Evolutionary conservation across 129 eudicot genomes (phyloP).

Genomic region (Calendula officinalis): DNA sequence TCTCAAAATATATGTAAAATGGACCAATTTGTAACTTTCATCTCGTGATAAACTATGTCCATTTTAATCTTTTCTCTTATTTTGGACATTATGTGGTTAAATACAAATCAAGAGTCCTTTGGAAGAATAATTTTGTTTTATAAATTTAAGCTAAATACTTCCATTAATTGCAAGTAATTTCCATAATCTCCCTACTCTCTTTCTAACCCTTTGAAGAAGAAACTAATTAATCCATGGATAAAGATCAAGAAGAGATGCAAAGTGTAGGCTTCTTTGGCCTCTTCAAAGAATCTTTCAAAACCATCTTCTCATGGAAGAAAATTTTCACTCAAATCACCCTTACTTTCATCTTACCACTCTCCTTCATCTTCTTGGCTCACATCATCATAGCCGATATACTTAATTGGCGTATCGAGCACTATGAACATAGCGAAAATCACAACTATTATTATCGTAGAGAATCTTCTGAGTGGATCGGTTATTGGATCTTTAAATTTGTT

Average conservation of each 20-base stretch:
- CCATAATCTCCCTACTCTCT: neutral
- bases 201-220: neutral
- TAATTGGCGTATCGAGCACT: slow-evolving; percentile 10
- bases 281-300: slow-evolving; percentile 35
- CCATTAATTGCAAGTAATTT: neutral
- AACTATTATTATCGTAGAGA: neutral
- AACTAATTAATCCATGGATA: slow-evolving; percentile 22
- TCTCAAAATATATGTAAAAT: neutral
- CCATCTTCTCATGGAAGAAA: slow-evolving; percentile 28
- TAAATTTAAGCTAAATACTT: slow-evolving; percentile 15
- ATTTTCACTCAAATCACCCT: slow-evolving; percentile 35
- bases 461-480: slow-evolving; percentile 19
- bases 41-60: slow-evolving; percentile 10
- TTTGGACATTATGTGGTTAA: neutral
- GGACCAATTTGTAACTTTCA: slow-evolving; percentile 19
- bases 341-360: slow-evolving; percentile 38
- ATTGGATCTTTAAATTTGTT: slow-evolving; percentile 26
- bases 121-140: neutral
- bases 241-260: slow-evolving; percentile 36
- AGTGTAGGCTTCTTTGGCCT: slow-evolving; percentile 33
- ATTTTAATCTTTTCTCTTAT: slow-evolving; percentile 13
- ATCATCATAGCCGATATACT: slow-evolving; percentile 8
- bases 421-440: neutral
- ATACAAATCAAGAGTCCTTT: slow-evolving; percentile 9
- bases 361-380: slow-evolving; percentile 32